These are phyloP conservation scores for Emmonsiellopsis sp. DNA, from an alignment of 2,329 filamentous ascomycete species.

Conservation along the genomic window DNA sequence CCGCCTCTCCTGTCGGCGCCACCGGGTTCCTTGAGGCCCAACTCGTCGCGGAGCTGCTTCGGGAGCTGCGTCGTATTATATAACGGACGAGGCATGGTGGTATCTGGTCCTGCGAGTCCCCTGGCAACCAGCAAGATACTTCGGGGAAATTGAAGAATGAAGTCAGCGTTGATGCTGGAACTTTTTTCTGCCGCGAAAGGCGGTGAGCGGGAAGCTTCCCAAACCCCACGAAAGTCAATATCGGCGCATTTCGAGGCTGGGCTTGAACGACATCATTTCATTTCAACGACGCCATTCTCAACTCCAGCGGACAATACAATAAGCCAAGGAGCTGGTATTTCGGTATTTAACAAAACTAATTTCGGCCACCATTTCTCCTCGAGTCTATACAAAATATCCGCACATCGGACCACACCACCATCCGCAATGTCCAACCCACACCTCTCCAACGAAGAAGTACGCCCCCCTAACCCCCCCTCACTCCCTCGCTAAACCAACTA, in stretches of 20 bases:
- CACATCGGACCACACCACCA: background rate
- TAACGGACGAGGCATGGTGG: conserved; percentile 26
- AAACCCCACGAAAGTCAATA: background rate
- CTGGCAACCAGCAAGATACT: conserved; percentile 3
- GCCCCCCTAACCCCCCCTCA: background rate
- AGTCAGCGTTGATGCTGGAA: background rate
- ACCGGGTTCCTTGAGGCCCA: conserved; percentile 30
- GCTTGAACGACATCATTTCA: background rate
- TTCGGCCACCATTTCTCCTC: background rate
- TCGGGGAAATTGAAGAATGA: background rate
- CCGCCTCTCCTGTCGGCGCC: conserved; percentile 21
- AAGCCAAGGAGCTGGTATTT: too few relatives aligned
- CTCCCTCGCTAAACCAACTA: background rate
- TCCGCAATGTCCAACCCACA: conserved; percentile 12
- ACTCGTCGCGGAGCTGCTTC: conserved; percentile 28
- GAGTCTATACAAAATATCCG: background rate
- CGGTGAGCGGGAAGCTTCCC: background rate
- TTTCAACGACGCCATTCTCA: too few relatives aligned
- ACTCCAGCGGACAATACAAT: too few relatives aligned
- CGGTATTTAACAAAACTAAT: background rate
- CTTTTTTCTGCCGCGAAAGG: conserved; percentile 4
- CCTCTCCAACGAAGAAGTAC: conserved; percentile 35
- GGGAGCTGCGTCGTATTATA: conserved; percentile 37
- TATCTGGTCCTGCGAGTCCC: conserved; percentile 6
- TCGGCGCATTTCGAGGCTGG: background rate